Evolutionary conservation across 2,329 filamentous ascomycete genomes (phyloP), one percentile per base, ranked within the genome.

Genomic region (Fusarium fujikuroi): DNA sequence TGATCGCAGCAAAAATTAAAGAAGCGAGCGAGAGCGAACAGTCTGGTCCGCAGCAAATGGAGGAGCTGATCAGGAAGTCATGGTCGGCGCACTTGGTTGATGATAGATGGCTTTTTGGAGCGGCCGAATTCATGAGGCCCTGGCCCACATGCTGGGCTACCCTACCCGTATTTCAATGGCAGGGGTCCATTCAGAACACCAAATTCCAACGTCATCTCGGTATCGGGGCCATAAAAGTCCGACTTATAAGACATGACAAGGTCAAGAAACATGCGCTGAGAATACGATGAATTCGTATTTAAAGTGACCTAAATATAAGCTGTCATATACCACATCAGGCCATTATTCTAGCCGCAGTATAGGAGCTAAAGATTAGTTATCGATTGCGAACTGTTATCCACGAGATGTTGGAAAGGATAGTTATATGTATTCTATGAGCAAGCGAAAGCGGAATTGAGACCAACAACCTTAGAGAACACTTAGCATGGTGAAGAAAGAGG

Each of bases 121-220:
- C 58, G 53, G 36, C 69, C 53, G 60, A 74, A 75, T 69, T 72
- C 69, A 73, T 68, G 67, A 72, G 71, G 53, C 39, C 63, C 52
- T 66, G 75, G 69, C 65, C 76, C 76, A 76, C 76, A 68, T 70
- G 57, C 58, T 59, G 59, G 58, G 54, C 57, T 50, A 44, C 25
- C 49, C 49, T 54, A 37, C 28, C 66, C 64, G 57, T 69, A 58
- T 74, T 53, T 40, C 23, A 59, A 52, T 43, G 69, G 54, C 73
- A 76, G 75, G 72, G 74, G 63, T 70, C 32, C 32, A 19, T n/a
- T 30, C n/a, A 72, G 49, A 59, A 62, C 52, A 46, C 59, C 52
- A 67, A 61, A 49, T 59, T 64, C 62, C 39, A 77, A 75, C 75
- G 75, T 75, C 72, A 71, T 75, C 63, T 78, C 76, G 76, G 76